Percentiles rank a stretch among this genome's conserved stretches.
phyloP scores from a whole-genome alignment of 148 eudicot genomes.

The Arbutus unedo region DNA sequence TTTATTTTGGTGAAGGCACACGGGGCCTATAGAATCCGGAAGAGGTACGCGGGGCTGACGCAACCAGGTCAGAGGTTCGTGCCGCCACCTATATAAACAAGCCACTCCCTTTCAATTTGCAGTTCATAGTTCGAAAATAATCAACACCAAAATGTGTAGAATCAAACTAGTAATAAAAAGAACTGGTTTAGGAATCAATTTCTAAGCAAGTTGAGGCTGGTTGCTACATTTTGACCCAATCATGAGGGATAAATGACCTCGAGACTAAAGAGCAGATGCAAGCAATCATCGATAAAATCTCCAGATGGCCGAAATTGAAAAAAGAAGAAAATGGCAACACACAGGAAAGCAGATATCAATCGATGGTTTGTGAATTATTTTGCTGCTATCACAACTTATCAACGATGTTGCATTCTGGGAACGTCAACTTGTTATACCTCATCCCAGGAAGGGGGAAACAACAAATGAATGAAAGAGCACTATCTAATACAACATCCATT shows the following conservation, averaged over 20 bases:
- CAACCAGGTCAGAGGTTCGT: not conserved
- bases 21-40: no score
- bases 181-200: not conserved
- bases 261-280: not conserved
- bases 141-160: not conserved
- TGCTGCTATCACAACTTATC: not conserved
- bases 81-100: slow-evolving; percentile 19
- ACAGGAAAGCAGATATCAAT: not conserved
- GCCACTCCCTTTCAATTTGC: not conserved
- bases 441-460: not conserved
- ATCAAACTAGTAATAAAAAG: not conserved
- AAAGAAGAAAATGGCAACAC: not conserved
- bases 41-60: no score
- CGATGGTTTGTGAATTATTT: not conserved
- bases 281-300: not conserved
- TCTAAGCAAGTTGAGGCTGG: not conserved
- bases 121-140: not conserved
- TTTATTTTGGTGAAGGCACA: no score
- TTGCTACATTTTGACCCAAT: not conserved
- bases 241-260: not conserved
- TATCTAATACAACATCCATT: not conserved
- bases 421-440: not conserved
- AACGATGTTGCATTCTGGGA: not conserved
- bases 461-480: not conserved
- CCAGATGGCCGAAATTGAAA: no score